These are phyloP conservation scores for Mariannaea sp. DNA, from an alignment of 2,329 filamentous ascomycete species.

Conservation along the genomic window DNA sequence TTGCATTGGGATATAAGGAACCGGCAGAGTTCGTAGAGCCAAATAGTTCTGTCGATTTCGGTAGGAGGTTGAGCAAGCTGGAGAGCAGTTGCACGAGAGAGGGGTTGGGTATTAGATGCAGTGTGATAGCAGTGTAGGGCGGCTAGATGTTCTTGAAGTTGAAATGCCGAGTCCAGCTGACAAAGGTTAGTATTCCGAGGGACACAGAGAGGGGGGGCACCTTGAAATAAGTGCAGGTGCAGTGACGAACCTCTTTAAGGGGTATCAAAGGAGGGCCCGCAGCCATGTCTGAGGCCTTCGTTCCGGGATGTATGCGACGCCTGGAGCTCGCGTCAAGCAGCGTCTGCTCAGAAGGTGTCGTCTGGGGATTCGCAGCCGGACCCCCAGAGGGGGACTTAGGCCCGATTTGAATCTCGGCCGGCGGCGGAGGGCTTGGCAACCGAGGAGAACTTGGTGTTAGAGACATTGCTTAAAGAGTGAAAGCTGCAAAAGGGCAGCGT, in stretches of 20 bases:
- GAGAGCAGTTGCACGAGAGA: constrained; percentile 75
- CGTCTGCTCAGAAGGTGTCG: constrained; percentile 65
- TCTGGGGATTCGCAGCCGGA: constrained; percentile 57
- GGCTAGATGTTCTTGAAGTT: constrained; percentile 95
- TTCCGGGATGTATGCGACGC: constrained; percentile 88
- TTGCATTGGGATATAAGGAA: constrained; percentile 96
- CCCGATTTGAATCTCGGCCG: constrained; percentile 90
- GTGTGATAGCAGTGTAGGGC: constrained; percentile 86
- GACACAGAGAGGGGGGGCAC: too few relatives aligned
- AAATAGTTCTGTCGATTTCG: constrained; percentile 83
- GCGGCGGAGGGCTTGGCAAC: constrained; percentile 90
- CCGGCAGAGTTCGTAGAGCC: constrained; percentile 97
- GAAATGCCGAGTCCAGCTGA: constrained; percentile 95
- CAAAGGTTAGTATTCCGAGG: constrained; percentile 23
- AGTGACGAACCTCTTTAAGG: constrained; percentile 71
- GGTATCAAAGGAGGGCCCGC: constrained; percentile 88
- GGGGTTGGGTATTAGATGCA: constrained; percentile 66
- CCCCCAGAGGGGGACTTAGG: constrained; percentile 74
- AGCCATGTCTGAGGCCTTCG: constrained; percentile 89
- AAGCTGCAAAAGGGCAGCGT: constrained; percentile 15
- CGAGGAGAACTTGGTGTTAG: constrained; percentile 80
- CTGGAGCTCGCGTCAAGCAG: constrained; percentile 74
- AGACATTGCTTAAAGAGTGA: constrained; percentile 50
- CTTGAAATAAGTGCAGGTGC: not conserved
- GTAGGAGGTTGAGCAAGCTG: constrained; percentile 79